A percentile compares a stretch with the other conserved stretches of the same genome.
Conservation (phyloP, 108 stramenopile genomes). For the Pseudonitzschia multiseries region DNA sequence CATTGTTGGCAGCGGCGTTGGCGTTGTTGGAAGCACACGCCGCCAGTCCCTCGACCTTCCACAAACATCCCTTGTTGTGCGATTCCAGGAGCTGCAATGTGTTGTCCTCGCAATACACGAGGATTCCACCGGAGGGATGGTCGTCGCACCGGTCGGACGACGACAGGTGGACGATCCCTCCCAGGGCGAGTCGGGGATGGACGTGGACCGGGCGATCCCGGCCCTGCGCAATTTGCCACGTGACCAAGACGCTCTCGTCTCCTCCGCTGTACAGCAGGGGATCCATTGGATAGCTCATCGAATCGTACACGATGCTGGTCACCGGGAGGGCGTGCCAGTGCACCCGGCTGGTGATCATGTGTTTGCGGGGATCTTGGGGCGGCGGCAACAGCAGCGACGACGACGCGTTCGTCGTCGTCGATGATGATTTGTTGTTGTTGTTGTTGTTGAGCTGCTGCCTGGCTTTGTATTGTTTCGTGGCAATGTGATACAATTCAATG, state of each 20-base stretch:
- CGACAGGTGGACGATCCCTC: slow-evolving; percentile 57
- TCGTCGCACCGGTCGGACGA: slow-evolving; percentile 12
- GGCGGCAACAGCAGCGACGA: background rate
- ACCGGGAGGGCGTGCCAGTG: slow-evolving; percentile 88
- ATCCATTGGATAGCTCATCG: slow-evolving; percentile 26
- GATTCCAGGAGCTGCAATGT: slow-evolving; percentile 63
- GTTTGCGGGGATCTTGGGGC: slow-evolving; percentile 47
- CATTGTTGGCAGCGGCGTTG: too few relatives aligned
- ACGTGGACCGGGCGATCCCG: slow-evolving; percentile 54
- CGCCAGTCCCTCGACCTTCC: slow-evolving; percentile 74
- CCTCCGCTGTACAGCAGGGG: slow-evolving; percentile 71
- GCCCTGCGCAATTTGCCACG: slow-evolving; percentile 74
- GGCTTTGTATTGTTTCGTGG: background rate
- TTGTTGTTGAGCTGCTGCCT: too few relatives aligned
- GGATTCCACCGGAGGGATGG: slow-evolving; percentile 32
- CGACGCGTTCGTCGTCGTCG: background rate
- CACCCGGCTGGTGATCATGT: slow-evolving; percentile 45
- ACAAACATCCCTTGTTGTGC: slow-evolving; percentile 53
- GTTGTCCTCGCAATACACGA: slow-evolving; percentile 68
- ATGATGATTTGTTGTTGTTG: background rate
- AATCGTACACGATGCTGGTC: slow-evolving; percentile 45
- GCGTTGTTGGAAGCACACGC: too few relatives aligned
- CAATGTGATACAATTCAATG: slow-evolving; percentile 39
- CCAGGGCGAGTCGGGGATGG: slow-evolving; percentile 62
- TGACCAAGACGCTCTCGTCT: slow-evolving; percentile 74